A percentile compares a stretch with the other conserved stretches of the same genome.
phyloP scores from a whole-genome alignment of 345 rosid genomes.

The Salix udensis region DNA sequence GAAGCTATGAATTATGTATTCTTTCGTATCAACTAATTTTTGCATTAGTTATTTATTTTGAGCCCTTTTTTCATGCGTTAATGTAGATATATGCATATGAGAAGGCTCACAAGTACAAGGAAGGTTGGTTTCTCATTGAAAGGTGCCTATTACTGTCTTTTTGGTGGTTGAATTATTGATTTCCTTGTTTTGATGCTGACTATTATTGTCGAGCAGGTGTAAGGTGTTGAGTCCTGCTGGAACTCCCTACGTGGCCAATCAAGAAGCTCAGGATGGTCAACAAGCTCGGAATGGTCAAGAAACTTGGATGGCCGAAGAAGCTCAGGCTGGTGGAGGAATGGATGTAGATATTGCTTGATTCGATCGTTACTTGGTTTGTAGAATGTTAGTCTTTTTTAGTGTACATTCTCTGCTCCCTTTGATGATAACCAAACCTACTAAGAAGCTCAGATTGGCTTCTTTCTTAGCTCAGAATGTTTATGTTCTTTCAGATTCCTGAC shows the following conservation, averaged over 20 bases:
- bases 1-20: slow-evolving; percentile 1
- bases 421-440: background rate
- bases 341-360: slow-evolving; percentile 24
- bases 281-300: slow-evolving; percentile 40
- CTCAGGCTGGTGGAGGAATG: too few relatives aligned
- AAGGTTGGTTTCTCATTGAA: slow-evolving; percentile 72
- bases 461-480: too few relatives aligned
- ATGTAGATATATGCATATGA: slow-evolving; percentile 57
- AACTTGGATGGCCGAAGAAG: too few relatives aligned
- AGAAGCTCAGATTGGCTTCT: background rate
- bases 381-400: background rate
- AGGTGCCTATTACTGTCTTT: slow-evolving; percentile 36
- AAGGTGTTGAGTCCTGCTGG: slow-evolving; percentile 67
- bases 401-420: slow-evolving; percentile 20
- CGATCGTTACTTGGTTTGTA: background rate
- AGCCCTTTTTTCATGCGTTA: background rate
- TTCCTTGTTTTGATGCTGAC: slow-evolving; percentile 1
- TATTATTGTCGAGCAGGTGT: slow-evolving; percentile 45
- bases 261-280: slow-evolving; percentile 41
- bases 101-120: slow-evolving; percentile 66
- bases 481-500: too few relatives aligned
- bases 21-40: background rate
- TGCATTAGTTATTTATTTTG: background rate
- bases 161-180: slow-evolving; percentile 8
- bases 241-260: slow-evolving; percentile 31